These are phyloP conservation scores for Gardenia jasminoides DNA, from an alignment of 257 asterid genomes.

Conservation along the genomic window DNA sequence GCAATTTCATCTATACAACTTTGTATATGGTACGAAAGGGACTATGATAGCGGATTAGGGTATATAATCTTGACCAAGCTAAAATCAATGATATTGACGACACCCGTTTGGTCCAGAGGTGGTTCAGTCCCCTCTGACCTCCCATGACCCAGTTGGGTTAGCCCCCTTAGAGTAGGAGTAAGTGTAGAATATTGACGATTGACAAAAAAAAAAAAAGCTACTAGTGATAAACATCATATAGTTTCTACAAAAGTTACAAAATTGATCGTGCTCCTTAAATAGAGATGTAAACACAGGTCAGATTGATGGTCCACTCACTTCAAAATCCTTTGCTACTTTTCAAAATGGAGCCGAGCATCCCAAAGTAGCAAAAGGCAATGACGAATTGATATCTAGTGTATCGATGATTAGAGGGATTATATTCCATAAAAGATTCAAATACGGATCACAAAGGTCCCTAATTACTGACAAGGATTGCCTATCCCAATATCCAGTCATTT, in stretches of 20 bases:
- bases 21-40: too few species aligned
- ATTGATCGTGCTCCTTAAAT: not conserved
- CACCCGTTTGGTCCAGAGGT: too few species aligned
- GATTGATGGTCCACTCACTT: constrained; percentile 18
- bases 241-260: not conserved
- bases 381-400: constrained; percentile 80
- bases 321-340: constrained; percentile 51
- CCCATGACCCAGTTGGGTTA: too few species aligned
- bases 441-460: constrained; percentile 94
- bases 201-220: too few species aligned
- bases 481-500: constrained; percentile 46
- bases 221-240: not conserved
- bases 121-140: too few species aligned
- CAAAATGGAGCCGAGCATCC: constrained; percentile 75
- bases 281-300: too few species aligned
- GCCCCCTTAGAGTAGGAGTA: too few species aligned
- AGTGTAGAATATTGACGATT: too few species aligned
- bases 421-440: constrained; percentile 81
- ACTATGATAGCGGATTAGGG: too few species aligned
- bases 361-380: constrained; percentile 76
- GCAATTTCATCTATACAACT: too few species aligned
- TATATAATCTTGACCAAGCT: too few species aligned
- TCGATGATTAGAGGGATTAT: constrained; percentile 78
- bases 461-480: constrained; percentile 84
- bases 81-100: too few species aligned